Percentiles rank a stretch among this genome's conserved stretches.
phyloP scores from a whole-genome alignment of 371 early-diverging fungal genomes.

The Chytridium lagenaria region DNA sequence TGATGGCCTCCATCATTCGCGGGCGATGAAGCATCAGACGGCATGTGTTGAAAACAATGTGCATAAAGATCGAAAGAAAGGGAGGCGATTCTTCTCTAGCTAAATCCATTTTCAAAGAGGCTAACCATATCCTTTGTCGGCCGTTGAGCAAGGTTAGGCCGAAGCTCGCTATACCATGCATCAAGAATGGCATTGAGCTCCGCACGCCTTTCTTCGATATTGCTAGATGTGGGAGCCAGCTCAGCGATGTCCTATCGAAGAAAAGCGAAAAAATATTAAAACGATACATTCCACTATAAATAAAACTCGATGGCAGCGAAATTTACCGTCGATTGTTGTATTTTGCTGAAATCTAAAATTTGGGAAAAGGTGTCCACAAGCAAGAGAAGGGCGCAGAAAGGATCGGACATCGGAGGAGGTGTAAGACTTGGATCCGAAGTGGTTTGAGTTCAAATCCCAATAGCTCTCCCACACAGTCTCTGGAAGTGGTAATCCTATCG shows the following conservation, averaged over 20 bases:
- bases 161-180: no score
- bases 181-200: no score
- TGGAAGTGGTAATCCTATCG: neutral
- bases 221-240: no score
- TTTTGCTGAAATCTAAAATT: neutral
- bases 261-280: no score
- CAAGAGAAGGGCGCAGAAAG: neutral
- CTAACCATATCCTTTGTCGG: neutral
- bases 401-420: neutral
- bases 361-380: neutral
- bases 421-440: no score
- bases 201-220: no score
- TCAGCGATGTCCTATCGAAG: no score
- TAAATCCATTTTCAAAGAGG: neutral
- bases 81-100: neutral
- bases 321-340: no score
- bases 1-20: neutral
- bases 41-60: neutral
- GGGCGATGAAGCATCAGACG: neutral
- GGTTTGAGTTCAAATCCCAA: neutral
- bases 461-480: constrained; percentile 8
- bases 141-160: neutral
- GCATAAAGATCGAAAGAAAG: neutral
- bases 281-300: no score
- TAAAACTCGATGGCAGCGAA: no score